phyloP scores from a whole-genome alignment of 805 yeast species.

The Ogataea chonburiensis region DNA sequence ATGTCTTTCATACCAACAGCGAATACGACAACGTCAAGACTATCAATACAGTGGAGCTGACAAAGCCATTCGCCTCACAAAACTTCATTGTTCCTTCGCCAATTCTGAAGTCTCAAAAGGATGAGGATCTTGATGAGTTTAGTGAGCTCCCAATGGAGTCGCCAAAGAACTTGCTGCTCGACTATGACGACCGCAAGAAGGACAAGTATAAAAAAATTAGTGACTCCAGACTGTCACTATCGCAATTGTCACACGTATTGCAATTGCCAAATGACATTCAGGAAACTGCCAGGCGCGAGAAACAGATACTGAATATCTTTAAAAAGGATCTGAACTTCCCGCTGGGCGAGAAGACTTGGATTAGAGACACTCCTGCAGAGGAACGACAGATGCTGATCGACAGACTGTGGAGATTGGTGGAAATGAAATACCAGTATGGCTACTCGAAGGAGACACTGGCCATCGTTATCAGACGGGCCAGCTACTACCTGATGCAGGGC shows the following conservation, averaged over 20 bases:
- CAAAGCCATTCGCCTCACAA: slow-evolving; percentile 18
- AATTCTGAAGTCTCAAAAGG: slow-evolving; percentile 22
- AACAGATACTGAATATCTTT: slow-evolving; percentile 50
- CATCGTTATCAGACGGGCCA: slow-evolving; percentile 75
- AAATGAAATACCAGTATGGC: slow-evolving; percentile 46
- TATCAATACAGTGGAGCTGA: slow-evolving; percentile 24
- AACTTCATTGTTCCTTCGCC: slow-evolving; percentile 14
- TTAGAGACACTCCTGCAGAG: slow-evolving; percentile 64
- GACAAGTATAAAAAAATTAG: slow-evolving; percentile 27
- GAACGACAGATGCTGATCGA: slow-evolving; percentile 50
- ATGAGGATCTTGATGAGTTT: slow-evolving; percentile 3
- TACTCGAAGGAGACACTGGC: slow-evolving; percentile 58
- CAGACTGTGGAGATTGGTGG: slow-evolving; percentile 48
- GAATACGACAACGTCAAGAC: slow-evolving; percentile 21
- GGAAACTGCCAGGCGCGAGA: slow-evolving; percentile 57
- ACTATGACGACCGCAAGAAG: slow-evolving; percentile 12
- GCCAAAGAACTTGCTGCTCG: slow-evolving; percentile 7
- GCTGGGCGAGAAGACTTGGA: slow-evolving; percentile 80
- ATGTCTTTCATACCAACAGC: slow-evolving; percentile 8
- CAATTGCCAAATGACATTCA: slow-evolving; percentile 46
- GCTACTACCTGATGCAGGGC: slow-evolving; percentile 78
- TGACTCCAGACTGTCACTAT: slow-evolving; percentile 58
- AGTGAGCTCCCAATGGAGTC: slow-evolving; percentile 5
- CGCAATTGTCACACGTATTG: slow-evolving; percentile 52
- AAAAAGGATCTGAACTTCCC: slow-evolving; percentile 63